Base-by-base conservation (phyloP, 371 early-diverging fungal species). In the Phascolomyces articulosus region DNA sequence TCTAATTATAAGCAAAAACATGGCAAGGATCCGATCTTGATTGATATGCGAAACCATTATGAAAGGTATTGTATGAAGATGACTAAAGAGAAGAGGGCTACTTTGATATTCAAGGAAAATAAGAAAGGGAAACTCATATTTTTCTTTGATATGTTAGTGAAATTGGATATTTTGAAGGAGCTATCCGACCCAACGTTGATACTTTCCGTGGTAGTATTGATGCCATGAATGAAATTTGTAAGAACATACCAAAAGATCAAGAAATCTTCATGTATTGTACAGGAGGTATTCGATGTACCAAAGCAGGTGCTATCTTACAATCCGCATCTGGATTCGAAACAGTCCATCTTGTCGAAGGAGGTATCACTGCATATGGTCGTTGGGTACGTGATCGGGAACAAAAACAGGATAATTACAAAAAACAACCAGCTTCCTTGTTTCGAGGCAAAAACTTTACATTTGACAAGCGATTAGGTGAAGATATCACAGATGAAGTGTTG, bases 231-330 rank as follows among this genome's bases (percentile, higher is more conserved):
- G 75, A 72, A 2, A 83, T 83, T 26, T 77, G 80, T 55, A 76
- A 80, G 53, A 82, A 85, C 44, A 23, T 80, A 2, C 80, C 80
- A 3, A 63, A 68, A 6, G 83, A 89, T 34, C 79, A 90, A 69
- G 88, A 89, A 21, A 82, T 93, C 7, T 91, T 87, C 70, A 93
- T 93, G 94, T 93, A 93, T 62, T 93, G 94, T 74, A 93, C 94
- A 26, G 79, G 75, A 26, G 92, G 92, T 21, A 91, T 91, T 48
- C 82, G 92, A n/a, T 91, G 92, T 61, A 85, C 89, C 10, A 85
- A 89, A 23, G 91, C 91, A 7, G 92, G 92, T 8, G 92, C 94
- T 4, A 84, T 93, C 20, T 77, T 93, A 16, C 90, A 85, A 27
- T 84, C 91, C 0, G 84, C 73, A 0, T 74, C 85, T 13, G 93